These are phyloP conservation scores for Comarum palustre DNA, from an alignment of 306 rosid genomes.

Conservation along the genomic window DNA sequence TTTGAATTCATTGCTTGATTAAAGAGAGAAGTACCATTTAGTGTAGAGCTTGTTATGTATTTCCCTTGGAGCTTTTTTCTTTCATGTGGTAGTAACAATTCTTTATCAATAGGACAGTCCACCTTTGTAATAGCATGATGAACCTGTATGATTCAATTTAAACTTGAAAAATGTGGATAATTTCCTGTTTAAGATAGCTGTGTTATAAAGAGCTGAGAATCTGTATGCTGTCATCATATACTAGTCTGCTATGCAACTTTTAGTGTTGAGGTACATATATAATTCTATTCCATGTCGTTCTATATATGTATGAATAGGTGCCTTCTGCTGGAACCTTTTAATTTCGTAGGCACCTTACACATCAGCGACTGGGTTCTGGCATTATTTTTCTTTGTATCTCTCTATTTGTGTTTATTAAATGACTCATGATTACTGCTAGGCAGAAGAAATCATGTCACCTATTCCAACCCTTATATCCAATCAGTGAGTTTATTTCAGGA, in stretches of 20 bases:
- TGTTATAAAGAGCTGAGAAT: background rate
- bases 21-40: background rate
- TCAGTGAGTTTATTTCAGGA: background rate
- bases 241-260: background rate
- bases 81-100: background rate
- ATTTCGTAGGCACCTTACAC: slow-evolving; percentile 2
- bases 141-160: background rate
- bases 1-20: background rate
- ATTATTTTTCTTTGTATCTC: background rate
- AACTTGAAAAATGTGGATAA: background rate
- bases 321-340: background rate
- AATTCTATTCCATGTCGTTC: background rate
- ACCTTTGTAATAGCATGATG: background rate
- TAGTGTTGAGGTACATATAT: background rate
- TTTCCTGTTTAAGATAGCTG: background rate
- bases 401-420: background rate
- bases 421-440: background rate
- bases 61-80: background rate
- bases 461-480: background rate
- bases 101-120: background rate
- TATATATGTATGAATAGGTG: slow-evolving; percentile 5
- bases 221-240: background rate
- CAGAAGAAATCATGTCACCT: slow-evolving; percentile 8
- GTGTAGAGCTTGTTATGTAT: background rate
- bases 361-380: background rate